Conservation (phyloP, 177 flowering plant species). For the Vitis hybrid region DNA sequence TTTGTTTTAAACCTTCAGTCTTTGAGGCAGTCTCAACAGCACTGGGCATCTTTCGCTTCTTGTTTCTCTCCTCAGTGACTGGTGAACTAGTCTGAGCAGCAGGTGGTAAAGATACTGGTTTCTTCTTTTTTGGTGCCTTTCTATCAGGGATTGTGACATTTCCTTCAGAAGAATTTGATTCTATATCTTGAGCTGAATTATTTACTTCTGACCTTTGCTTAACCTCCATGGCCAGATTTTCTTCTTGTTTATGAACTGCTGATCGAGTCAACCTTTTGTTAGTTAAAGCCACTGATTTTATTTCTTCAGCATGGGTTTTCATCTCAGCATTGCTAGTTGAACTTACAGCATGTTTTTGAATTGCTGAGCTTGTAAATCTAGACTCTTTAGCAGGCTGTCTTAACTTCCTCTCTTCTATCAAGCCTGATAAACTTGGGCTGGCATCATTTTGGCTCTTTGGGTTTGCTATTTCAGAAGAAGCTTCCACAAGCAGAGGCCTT, state of each 20-base stretch:
- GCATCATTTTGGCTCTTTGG: background rate
- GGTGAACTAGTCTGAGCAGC: background rate
- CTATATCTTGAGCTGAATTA: background rate
- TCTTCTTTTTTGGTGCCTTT: background rate
- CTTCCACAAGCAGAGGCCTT: background rate
- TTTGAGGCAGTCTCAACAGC: slow-evolving; percentile 1
- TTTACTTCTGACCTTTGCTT: slow-evolving; percentile 10
- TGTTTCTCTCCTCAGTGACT: background rate
- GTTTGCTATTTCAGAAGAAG: background rate
- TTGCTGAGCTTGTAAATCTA: slow-evolving; percentile 23
- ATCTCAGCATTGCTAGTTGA: slow-evolving; percentile 4
- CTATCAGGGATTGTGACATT: background rate
- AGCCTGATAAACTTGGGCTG: background rate
- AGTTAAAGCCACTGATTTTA: background rate
- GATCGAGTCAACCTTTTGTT: background rate
- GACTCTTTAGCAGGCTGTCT: background rate
- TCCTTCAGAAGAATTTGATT: slow-evolving; percentile 5
- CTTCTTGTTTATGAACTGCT: background rate
- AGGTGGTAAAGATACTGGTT: background rate
- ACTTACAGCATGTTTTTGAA: slow-evolving; percentile 8
- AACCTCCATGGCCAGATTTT: background rate
- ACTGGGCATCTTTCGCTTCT: background rate
- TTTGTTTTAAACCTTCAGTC: slow-evolving; percentile 3
- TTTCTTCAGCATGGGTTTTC: slow-evolving; percentile 5
- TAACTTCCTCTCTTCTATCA: slow-evolving; percentile 3